Percentiles rank a stretch among this genome's conserved stretches.
phyloP scores from a whole-genome alignment of 768 basidiomycete species.

The Nidula microcarpa region DNA sequence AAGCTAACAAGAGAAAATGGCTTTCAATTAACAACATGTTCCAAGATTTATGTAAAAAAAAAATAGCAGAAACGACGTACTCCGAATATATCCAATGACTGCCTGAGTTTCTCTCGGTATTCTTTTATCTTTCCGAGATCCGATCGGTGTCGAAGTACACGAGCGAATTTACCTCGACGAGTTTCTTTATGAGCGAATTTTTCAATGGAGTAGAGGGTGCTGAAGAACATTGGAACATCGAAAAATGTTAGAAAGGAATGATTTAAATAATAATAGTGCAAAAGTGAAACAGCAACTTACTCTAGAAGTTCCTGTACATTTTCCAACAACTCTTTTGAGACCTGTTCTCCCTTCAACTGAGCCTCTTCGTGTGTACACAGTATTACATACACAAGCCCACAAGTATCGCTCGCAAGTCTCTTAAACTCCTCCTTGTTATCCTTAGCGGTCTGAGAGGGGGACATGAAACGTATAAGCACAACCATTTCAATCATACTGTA shows the following conservation, averaged over 20 bases:
- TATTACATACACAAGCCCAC: constrained; percentile 16
- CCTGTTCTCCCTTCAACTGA: constrained; percentile 8
- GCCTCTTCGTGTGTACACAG: constrained; percentile 3
- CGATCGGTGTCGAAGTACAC: constrained; percentile 8
- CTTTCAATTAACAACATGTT: not conserved
- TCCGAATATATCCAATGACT: constrained; percentile 20
- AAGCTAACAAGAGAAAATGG: not conserved
- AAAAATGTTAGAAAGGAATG: no score
- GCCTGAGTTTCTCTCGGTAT: constrained; percentile 12
- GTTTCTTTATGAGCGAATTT: constrained; percentile 11
- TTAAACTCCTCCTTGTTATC: constrained; percentile 17
- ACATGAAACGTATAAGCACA: no score
- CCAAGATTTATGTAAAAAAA: no score
- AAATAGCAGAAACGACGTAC: constrained; percentile 6
- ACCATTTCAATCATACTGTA: not conserved
- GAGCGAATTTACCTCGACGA: constrained; percentile 5
- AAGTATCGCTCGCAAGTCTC: constrained; percentile 17
- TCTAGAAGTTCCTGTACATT: constrained; percentile 11
- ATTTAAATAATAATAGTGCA: no score
- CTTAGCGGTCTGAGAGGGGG: constrained; percentile 14
- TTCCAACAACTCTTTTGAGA: constrained; percentile 6
- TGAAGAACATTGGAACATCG: constrained; percentile 2
- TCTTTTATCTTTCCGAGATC: constrained; percentile 12
- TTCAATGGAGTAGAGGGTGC: constrained; percentile 12
- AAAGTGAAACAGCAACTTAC: constrained; percentile 4